Evolutionary conservation across 306 rosid species (phyloP), one percentile per base, ranked within the genome.

Genomic region (Myrica gale): DNA sequence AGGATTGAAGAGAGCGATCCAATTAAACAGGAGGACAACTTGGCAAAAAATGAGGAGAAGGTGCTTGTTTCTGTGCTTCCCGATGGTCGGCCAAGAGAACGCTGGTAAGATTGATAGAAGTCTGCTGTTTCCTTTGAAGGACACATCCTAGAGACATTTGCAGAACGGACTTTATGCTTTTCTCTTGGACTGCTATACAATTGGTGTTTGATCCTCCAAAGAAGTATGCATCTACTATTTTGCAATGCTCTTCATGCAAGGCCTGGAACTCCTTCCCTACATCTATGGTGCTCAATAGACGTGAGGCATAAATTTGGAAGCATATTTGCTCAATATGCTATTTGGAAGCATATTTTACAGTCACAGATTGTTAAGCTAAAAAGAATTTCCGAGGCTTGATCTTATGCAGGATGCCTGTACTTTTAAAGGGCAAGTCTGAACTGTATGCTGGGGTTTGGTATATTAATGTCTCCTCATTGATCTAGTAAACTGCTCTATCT

Each of bases 61-160:
- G 82, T 70, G 47, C 96, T 84, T 73, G 74, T 16, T 75, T 89
- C 90, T 6, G 78, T 76, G 51, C 23, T 85, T 32, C 92, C 87
- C 1, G 92, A 89, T 58, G 97, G 96, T 55, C 81, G 77, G 48
- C 90, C 91, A 17, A 86, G 97, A 84, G 98, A 91, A 69, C 87
- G 83, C 71, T 93, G 98, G 98, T 93, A 85, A 83, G 57, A 63
- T 70, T 57, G 41, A 71, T 51, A 65, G 7, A 66, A 71, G 48
- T 71, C 46, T 69, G 65, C 39, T 63, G 45, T 23, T 5, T 15
- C 53, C 61, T 51, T 51, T 61, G 6, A 46, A 56, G 16, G 45
- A 41, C 63, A 69, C 58, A 3, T 26, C 48, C 75, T 16, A 21
- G 77, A 53, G 44, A 69, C 45, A 68, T 45, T 68, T 50, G 48